Base-by-base conservation (phyloP, 2,329 filamentous ascomycete species). In the Colletotrichum shisoi region DNA sequence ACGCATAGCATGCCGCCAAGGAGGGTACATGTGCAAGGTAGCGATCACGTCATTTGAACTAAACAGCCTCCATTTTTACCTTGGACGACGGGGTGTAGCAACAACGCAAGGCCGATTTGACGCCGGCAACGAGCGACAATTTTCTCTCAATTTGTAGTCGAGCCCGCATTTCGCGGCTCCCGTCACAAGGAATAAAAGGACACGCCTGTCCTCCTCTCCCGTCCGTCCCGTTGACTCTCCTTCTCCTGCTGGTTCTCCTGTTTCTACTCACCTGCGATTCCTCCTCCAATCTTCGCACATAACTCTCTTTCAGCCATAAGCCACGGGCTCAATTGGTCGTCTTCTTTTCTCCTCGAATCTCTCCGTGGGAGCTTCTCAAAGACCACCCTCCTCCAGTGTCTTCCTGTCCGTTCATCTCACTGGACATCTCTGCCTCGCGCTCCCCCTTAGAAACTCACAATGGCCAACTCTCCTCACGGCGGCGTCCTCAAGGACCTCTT, bases 401-500 rank as follows among this genome's bases (percentile, higher is more conserved):
- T 42, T 40, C 15, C 17, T 49, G 27, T 42, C 60, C 21, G 13
- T 17, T 40, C 44, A 21, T 4, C 46, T 53, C n/a, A 34, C 31
- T 31, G 44, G 19, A 15, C 27, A 52, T 56, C 51, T 48, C 27
- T 44, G 44, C 19, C 13, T 4, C 48, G 51, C 17, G 39, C 49
- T 45, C 42, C 12, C 54, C 13, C 13, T 17, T 11, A 34, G 3
- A 34, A n/a, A n/a, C 19, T 62, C 40, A 83, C 71, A 72, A 90
- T 90, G 87, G 87, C 87, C 75, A 89, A 89, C 80, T 74, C 87
- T 79, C 91, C 92, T 72, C 91, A 95, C 78, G 94, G 94, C 82
- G 95, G 95, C 77, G 85, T 94, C 85, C 92, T 99, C 77, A 98
- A 98, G 91, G 95, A 99, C 85, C 88, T 99, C 78, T 87, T 98